A percentile compares a stretch with the other conserved stretches of the same genome.
phyloP scores from a whole-genome alignment of 1,284 basidiomycete species.

The Laetiporus sulphureus region DNA sequence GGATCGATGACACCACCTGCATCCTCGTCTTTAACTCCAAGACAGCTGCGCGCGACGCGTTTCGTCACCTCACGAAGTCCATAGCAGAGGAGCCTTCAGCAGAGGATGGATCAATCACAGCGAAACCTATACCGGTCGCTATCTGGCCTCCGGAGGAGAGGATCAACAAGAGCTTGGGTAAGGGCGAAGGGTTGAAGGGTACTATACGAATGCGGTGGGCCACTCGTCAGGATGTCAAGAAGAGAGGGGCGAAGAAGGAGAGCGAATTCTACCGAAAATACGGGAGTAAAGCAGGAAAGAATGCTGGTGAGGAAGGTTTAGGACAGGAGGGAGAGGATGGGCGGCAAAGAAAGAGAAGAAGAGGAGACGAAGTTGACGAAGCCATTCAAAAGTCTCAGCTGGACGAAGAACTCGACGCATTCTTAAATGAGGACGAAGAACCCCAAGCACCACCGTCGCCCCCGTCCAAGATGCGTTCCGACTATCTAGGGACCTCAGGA shows the following conservation, averaged over 20 bases:
- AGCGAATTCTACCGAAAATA: slow-evolving; percentile 74
- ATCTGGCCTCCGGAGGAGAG: slow-evolving; percentile 76
- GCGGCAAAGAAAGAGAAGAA: slow-evolving; percentile 30
- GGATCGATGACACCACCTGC: slow-evolving; percentile 75
- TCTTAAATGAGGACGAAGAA: slow-evolving; percentile 41
- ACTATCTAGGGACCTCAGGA: slow-evolving; percentile 45
- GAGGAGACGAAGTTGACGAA: slow-evolving; percentile 27
- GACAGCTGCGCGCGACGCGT: slow-evolving; percentile 43
- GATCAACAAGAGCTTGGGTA: slow-evolving; percentile 60
- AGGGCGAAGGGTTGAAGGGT: slow-evolving; percentile 57
- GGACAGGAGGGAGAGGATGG: slow-evolving; percentile 22
- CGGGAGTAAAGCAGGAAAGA: slow-evolving; percentile 57
- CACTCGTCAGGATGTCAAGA: slow-evolving; percentile 59
- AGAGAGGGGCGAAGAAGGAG: slow-evolving; percentile 57
- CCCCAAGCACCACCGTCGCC: slow-evolving; percentile 31
- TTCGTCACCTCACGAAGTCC: slow-evolving; percentile 43
- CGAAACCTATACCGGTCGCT: slow-evolving; percentile 59
- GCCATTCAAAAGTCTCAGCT: slow-evolving; percentile 32
- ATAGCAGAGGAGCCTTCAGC: slow-evolving; percentile 41
- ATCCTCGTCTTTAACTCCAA: slow-evolving; percentile 64
- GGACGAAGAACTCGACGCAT: slow-evolving; percentile 60
- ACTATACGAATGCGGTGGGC: slow-evolving; percentile 69
- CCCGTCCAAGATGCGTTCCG: slow-evolving; percentile 59
- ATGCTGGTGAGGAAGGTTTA: slow-evolving; percentile 18
- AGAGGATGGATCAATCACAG: slow-evolving; percentile 48